Conservation (phyloP, 1,139 yeast species). For the Geotrichum fermentans region DNA sequence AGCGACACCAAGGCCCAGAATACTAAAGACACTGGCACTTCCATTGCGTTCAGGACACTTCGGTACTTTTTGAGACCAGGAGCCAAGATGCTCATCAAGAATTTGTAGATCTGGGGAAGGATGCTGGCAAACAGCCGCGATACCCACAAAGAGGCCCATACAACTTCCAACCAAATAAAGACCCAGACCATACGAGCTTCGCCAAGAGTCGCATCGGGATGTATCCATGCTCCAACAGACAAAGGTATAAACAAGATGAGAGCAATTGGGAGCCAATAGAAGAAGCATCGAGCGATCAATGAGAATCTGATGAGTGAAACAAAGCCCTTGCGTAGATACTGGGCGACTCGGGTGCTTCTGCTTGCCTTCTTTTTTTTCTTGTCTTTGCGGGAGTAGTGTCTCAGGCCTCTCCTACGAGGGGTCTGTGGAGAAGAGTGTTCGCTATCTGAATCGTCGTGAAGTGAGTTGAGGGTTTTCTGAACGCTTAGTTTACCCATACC, state of each 20-base stretch:
- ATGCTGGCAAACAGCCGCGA: constrained; percentile 36
- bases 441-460: constrained; percentile 21
- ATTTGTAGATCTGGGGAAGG: constrained; percentile 32
- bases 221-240: constrained; percentile 40
- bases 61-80: constrained; percentile 38
- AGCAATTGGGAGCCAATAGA: constrained; percentile 41
- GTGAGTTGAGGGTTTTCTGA: not conserved
- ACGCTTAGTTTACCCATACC: constrained; percentile 27
- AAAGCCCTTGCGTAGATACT: constrained; percentile 29
- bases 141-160: constrained; percentile 41
- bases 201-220: constrained; percentile 34
- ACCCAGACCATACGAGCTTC: constrained; percentile 39
- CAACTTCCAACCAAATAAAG: constrained; percentile 43
- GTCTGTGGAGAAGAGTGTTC: constrained; percentile 14
- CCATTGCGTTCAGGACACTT: constrained; percentile 38
- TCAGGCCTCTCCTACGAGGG: constrained; percentile 19
- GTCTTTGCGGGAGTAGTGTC: constrained; percentile 16
- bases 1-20: constrained; percentile 37
- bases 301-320: constrained; percentile 31
- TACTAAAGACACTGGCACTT: constrained; percentile 36
- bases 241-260: constrained; percentile 39
- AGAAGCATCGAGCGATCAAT: constrained; percentile 35
- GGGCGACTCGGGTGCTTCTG: constrained; percentile 22
- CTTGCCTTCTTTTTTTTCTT: constrained; percentile 10
- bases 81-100: constrained; percentile 36